phyloP scores from a whole-genome alignment of 805 yeast genomes.

The Ogataea paraovalis region DNA sequence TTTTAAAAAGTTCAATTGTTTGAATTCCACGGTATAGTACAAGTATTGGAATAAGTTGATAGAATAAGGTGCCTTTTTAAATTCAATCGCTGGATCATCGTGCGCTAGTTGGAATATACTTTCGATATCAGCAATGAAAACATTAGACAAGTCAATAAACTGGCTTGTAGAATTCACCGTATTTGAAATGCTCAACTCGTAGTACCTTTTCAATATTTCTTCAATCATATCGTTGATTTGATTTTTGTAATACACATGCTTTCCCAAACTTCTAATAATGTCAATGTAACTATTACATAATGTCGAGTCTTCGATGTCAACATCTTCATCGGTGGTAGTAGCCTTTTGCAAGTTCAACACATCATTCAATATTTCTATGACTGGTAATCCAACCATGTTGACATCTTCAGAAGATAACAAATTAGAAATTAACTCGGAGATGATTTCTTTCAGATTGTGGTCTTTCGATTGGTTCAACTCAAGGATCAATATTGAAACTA shows the following conservation, averaged over 20 bases:
- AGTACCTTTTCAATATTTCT: constrained; percentile 52
- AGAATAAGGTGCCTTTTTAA: constrained; percentile 41
- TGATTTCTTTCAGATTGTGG: constrained; percentile 13
- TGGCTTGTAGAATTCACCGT: constrained; percentile 9
- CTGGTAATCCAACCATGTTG: constrained; percentile 82
- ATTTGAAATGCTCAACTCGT: constrained; percentile 24
- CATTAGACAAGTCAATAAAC: constrained; percentile 16
- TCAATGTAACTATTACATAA: constrained; percentile 44
- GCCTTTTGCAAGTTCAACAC: constrained; percentile 46
- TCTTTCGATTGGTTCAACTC: constrained; percentile 41
- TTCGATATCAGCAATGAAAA: constrained; percentile 23
- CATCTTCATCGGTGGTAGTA: no score
- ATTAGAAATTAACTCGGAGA: constrained; percentile 34
- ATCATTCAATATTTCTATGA: constrained; percentile 69
- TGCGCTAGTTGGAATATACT: constrained; percentile 22
- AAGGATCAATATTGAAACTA: constrained; percentile 40
- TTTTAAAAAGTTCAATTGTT: constrained; percentile 16
- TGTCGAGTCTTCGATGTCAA: constrained; percentile 12
- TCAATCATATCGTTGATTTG: constrained; percentile 80
- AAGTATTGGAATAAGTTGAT: constrained; percentile 42
- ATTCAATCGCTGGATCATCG: constrained; percentile 28
- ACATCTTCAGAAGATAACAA: constrained; percentile 66
- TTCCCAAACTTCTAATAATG: constrained; percentile 66
- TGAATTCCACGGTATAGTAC: constrained; percentile 22
- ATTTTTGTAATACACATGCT: constrained; percentile 79